phyloP scores from a whole-genome alignment of 2,329 filamentous ascomycete genomes.

The Microdochium bolleyi region DNA sequence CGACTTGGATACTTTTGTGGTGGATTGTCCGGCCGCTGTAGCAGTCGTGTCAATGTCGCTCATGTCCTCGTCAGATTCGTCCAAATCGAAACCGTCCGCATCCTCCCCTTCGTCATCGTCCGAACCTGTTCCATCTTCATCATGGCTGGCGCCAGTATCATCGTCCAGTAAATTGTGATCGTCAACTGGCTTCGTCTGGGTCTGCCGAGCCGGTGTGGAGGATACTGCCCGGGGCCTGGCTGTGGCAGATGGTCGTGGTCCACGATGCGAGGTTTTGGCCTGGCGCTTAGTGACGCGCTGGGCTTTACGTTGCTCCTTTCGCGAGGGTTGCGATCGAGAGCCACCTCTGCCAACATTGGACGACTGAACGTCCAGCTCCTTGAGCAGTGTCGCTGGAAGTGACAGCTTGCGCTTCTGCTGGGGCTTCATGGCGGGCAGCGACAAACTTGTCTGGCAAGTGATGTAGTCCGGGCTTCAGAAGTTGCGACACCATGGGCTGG shows the following conservation, averaged over 20 bases:
- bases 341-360: constrained; percentile 6
- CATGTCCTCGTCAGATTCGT: constrained; percentile 6
- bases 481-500: too few species aligned
- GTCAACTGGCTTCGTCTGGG: constrained; percentile 9
- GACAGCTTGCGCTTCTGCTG: constrained; percentile 25
- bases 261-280: constrained; percentile 1
- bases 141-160: constrained; percentile 5
- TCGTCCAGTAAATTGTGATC: constrained; percentile 13
- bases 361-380: constrained; percentile 29
- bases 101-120: constrained; percentile 11
- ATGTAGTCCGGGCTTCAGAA: too few species aligned
- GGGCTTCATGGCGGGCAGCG: constrained; percentile 17
- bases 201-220: background rate
- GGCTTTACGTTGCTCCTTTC: constrained; percentile 21
- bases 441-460: background rate
- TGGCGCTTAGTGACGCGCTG: constrained; percentile 19
- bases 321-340: constrained; percentile 13
- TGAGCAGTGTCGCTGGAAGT: constrained; percentile 33
- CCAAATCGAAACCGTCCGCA: constrained; percentile 15
- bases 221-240: background rate
- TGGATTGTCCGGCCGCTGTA: constrained; percentile 16
- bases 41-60: constrained; percentile 14
- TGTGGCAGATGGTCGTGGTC: background rate
- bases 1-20: constrained; percentile 17
- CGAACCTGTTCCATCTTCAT: constrained; percentile 5